Conservation (phyloP, 495 filamentous ascomycete genomes). For the Hyaloscypha hepaticicola region DNA sequence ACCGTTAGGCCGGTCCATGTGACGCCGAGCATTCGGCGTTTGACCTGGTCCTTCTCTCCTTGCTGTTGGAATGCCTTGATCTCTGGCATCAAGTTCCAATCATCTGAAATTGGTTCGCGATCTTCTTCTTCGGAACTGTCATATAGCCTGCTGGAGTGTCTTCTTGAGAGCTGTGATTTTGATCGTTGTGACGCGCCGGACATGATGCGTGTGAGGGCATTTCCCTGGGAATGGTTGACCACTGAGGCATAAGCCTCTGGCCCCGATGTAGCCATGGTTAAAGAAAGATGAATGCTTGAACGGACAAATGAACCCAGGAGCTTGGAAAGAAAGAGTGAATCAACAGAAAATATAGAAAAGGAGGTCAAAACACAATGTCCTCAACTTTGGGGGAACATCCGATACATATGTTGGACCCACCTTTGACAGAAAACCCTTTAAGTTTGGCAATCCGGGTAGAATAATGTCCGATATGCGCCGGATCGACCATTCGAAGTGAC, state of each 20-base stretch:
- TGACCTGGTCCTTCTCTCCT: slow-evolving; percentile 46
- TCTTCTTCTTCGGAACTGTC: slow-evolving; percentile 19
- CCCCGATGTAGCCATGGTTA: slow-evolving; percentile 21
- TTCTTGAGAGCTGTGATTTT: slow-evolving; percentile 17
- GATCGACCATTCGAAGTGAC: not conserved
- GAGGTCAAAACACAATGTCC: not conserved
- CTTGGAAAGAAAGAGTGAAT: not conserved
- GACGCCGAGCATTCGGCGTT: slow-evolving; percentile 54
- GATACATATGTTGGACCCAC: not conserved
- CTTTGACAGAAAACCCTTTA: not conserved
- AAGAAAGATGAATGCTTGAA: not conserved
- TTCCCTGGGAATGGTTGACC: not conserved
- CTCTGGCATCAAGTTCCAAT: slow-evolving; percentile 48
- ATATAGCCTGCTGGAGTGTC: slow-evolving; percentile 3
- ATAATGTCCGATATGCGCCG: not conserved
- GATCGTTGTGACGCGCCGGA: slow-evolving; percentile 11
- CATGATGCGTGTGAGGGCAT: slow-evolving; percentile 12
- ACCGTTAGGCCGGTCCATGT: slow-evolving; percentile 63
- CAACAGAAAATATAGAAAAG: not conserved
- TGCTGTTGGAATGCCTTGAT: slow-evolving; percentile 45
- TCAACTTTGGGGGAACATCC: not conserved
- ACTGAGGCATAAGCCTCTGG: slow-evolving; percentile 24
- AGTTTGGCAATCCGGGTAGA: not conserved
- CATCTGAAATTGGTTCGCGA: slow-evolving; percentile 32
- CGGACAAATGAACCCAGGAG: not conserved